phyloP scores from a whole-genome alignment of 495 filamentous ascomycete genomes.

The Usnea hakonensis region DNA sequence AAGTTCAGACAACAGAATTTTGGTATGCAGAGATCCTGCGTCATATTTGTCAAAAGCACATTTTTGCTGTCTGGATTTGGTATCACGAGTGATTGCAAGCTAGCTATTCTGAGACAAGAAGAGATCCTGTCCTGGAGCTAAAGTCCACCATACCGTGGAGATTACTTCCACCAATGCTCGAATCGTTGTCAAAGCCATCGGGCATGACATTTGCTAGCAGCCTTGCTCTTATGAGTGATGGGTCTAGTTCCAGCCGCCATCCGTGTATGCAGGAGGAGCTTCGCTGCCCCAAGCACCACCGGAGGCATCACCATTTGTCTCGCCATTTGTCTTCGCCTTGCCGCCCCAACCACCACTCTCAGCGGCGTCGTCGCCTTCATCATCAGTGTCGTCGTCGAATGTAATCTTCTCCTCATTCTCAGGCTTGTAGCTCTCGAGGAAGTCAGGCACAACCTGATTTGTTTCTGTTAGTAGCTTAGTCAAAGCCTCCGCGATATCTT shows the following conservation, averaged over 20 bases:
- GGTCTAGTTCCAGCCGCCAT: not conserved
- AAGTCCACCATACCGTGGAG: not conserved
- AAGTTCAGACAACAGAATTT: too few relatives aligned
- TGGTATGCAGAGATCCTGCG: not conserved
- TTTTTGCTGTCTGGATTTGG: not conserved
- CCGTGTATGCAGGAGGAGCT: slow-evolving; percentile 3
- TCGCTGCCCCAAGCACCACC: slow-evolving; percentile 10
- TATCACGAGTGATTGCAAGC: not conserved
- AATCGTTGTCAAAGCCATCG: not conserved
- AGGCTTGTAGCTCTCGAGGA: slow-evolving; percentile 58
- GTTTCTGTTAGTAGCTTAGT: slow-evolving; percentile 75
- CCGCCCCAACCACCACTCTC: slow-evolving; percentile 24
- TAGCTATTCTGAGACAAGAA: not conserved
- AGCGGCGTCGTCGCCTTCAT: slow-evolving; percentile 30
- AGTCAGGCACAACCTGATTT: slow-evolving; percentile 70
- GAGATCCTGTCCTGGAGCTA: not conserved
- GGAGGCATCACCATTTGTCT: slow-evolving; percentile 11
- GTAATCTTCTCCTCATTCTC: slow-evolving; percentile 41
- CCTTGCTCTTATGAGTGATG: not conserved
- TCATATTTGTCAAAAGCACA: not conserved
- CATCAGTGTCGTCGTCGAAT: slow-evolving; percentile 58
- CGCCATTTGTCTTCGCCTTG: not conserved
- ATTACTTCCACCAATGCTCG: not conserved
- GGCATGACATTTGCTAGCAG: not conserved
- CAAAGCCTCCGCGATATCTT: slow-evolving; percentile 58